Evolutionary conservation across 768 basidiomycete species (phyloP), one percentile per base, ranked within the genome.

Genomic region (Hydnomerulius pinastri): DNA sequence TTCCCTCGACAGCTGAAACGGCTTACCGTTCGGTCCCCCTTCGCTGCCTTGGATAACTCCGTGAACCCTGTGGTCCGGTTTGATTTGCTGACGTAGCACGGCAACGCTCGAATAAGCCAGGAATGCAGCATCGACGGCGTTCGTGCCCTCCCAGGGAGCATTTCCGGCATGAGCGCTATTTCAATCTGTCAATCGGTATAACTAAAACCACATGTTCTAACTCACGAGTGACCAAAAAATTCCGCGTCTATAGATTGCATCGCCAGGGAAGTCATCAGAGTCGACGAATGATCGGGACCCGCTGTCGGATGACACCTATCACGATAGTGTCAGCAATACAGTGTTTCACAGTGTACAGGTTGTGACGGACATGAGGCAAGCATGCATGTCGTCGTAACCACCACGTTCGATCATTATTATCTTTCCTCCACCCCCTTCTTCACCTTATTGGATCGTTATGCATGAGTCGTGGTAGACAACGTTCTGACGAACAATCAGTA

Each of bases 91-190:
- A 11, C 93, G 80, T 40, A 96, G 76, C 20, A 83, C 82, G 3
- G 91, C 86, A 35, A 96, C 77, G 40, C 80, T 77, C 7, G 85
- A 82, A 65, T 95, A 94, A 0, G 91, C 87, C 8, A 91, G 70
- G 64, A 93, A 87, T 1, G 92, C 92, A 0, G 93, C 93, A 61
- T 95, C 93, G 37, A 92, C 78, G 11, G 92, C 90, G 61, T 94
- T 94, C 35, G 78, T 79, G 20, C 87, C 92, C 67, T 94, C 89
- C 83, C 92, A 93, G 4, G 91, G 91, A 10, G 87, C 80, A 28
- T 77, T 79, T n/a, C 83, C 85, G 13, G 90, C 90, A 58, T 91
- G 90, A 5, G 89, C 87, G 38, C 86, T 90, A 56, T 24, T 50
- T 43, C 13, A 55, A 48, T 43, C 32, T 27, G 52, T 52, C 25